Conservation (phyloP, 2,329 filamentous ascomycete genomes). For the Rhinocladiella mackenziei region DNA sequence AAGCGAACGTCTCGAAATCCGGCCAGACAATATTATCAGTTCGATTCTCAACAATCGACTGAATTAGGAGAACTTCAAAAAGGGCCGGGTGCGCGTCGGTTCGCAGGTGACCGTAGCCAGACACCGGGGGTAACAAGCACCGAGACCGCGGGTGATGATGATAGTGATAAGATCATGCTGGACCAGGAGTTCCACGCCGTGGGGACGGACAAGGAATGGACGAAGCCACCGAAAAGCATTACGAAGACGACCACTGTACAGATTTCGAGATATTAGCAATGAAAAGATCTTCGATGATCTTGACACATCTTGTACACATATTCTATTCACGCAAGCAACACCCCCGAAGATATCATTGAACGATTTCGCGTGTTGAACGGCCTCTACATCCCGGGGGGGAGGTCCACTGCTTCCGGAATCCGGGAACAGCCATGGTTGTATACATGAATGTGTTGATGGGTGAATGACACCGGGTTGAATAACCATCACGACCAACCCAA, state of each 20-base stretch:
- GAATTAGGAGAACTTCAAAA: slow-evolving; percentile 12
- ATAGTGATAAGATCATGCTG: slow-evolving; percentile 25
- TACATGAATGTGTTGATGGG: too few species aligned
- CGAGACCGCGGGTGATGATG: slow-evolving; percentile 18
- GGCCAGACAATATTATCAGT: slow-evolving; percentile 17
- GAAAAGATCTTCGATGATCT: too few species aligned
- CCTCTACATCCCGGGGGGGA: too few species aligned
- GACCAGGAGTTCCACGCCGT: slow-evolving; percentile 12
- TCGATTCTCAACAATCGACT: slow-evolving; percentile 18
- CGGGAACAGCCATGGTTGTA: too few species aligned
- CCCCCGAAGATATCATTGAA: too few species aligned
- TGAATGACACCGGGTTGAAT: too few species aligned
- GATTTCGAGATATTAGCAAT: slow-evolving; percentile 13
- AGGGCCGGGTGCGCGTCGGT: slow-evolving; percentile 4
- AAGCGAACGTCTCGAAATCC: slow-evolving; percentile 11
- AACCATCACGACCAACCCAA: too few species aligned
- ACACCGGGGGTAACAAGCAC: slow-evolving; percentile 14
- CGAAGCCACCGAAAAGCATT: slow-evolving; percentile 6
- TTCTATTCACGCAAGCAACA: too few species aligned
- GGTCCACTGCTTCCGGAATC: too few species aligned
- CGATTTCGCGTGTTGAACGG: too few species aligned
- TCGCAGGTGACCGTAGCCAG: slow-evolving; percentile 2
- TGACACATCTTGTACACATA: too few species aligned
- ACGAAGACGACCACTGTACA: slow-evolving; percentile 23
- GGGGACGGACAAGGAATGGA: slow-evolving; percentile 8